A percentile compares a stretch with the other conserved stretches of the same genome.
phyloP scores from a whole-genome alignment of 345 rosid genomes.

The Stellera chamaejasme region DNA sequence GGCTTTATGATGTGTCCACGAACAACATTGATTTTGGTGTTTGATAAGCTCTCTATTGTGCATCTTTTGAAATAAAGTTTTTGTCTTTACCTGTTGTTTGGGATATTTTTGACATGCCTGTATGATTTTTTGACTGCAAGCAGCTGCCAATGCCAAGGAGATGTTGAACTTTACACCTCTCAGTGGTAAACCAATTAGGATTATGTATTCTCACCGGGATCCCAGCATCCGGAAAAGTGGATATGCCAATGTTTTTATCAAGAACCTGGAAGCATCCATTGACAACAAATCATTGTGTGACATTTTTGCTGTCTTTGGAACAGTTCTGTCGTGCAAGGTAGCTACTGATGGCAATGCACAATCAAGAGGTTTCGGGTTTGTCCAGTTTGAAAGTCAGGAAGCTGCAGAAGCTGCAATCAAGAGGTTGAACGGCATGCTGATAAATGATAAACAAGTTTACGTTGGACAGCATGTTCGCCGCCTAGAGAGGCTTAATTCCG shows the following conservation, averaged over 20 bases:
- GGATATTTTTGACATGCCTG: neutral
- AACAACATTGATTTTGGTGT: too few species aligned
- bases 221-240: constrained; percentile 58
- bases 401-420: constrained; percentile 45
- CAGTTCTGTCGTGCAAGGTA: constrained; percentile 58
- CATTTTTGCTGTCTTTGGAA: constrained; percentile 49
- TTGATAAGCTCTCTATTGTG: neutral
- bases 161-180: constrained; percentile 45
- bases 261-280: constrained; percentile 49
- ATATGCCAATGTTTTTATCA: constrained; percentile 59
- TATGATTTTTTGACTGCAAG: constrained; percentile 12
- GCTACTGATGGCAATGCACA: constrained; percentile 37
- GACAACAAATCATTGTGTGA: constrained; percentile 53
- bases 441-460: constrained; percentile 57
- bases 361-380: constrained; percentile 59
- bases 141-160: constrained; percentile 59
- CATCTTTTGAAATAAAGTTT: neutral
- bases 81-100: neutral
- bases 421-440: constrained; percentile 51
- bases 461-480: constrained; percentile 50
- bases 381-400: constrained; percentile 61
- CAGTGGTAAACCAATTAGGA: constrained; percentile 54
- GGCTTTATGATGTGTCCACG: too few species aligned
- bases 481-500: constrained; percentile 32
- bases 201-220: constrained; percentile 70